A percentile compares a stretch with the other conserved stretches of the same genome.
phyloP scores from a whole-genome alignment of 1,139 yeast species.

The Arxiozyma telluris region DNA sequence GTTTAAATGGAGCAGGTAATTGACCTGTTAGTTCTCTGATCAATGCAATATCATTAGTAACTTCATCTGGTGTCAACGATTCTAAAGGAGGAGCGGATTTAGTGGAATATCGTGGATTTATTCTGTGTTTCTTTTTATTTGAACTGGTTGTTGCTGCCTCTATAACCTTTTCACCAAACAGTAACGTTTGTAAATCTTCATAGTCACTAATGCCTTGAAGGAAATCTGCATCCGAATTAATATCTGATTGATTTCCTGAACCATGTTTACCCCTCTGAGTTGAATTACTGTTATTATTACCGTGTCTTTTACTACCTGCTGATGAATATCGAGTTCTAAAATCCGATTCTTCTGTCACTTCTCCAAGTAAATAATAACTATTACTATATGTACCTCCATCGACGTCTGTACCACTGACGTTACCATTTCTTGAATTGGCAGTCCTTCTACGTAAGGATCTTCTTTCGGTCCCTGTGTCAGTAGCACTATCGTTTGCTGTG shows the following conservation, averaged over 20 bases:
- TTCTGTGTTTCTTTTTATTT: constrained; percentile 25
- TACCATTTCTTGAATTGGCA: constrained; percentile 7
- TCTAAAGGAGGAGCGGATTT: constrained; percentile 30
- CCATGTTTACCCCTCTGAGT: background rate
- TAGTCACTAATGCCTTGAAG: constrained; percentile 27
- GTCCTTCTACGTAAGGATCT: constrained; percentile 27
- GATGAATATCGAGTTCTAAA: constrained; percentile 14
- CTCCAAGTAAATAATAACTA: constrained; percentile 7
- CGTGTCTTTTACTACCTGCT: constrained; percentile 2
- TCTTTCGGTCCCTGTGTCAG: constrained; percentile 28
- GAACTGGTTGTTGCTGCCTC: constrained; percentile 3
- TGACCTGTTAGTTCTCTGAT: constrained; percentile 27
- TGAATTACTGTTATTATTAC: constrained; percentile 3
- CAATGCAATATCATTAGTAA: constrained; percentile 28
- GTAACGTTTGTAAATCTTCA: constrained; percentile 24
- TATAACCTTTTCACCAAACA: constrained; percentile 26
- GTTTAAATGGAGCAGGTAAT: constrained; percentile 29
- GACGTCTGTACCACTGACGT: constrained; percentile 10
- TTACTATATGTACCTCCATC: constrained; percentile 8
- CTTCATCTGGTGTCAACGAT: constrained; percentile 28
- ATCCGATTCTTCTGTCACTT: constrained; percentile 22
- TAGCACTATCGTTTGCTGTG: constrained; percentile 27
- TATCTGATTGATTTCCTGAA: constrained; percentile 12
- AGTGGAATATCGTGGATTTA: constrained; percentile 27
- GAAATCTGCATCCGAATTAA: constrained; percentile 25